Base-by-base conservation (phyloP, 176 grass and related monocot species). In the Aegilops umbellulata region DNA sequence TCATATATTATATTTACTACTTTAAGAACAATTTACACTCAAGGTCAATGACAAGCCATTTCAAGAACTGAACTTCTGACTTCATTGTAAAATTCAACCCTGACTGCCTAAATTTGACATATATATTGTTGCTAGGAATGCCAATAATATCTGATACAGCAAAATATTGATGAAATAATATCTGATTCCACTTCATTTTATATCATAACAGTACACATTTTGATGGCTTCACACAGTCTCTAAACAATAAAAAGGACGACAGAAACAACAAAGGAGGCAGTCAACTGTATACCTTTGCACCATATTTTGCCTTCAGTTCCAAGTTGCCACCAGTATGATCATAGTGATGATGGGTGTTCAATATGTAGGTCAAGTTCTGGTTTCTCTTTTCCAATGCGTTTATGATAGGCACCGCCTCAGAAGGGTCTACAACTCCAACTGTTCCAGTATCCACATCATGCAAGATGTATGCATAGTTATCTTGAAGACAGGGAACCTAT, bases 291-390 rank as follows among this genome's bases (percentile, higher is more conserved):
- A 92, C 97, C 97, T 99, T 99, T 87, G 97, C 94, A 86, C 97
- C 97, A 91, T 99, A 99, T 76, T 93, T 94, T 42, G 97, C 86
- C 88, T 99, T 99, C 66, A 99, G 77, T 83, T 99, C 97, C 90
- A 99, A 85, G 80, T 99, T 99, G 66, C 97, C 94, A 88, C 92
- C 97, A 90, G 92, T 99, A 91, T 99, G 97, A 68, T 99, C 97
- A 86, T 89, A 83, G 88, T 99, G 97, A 90, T 99, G 97, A 88
- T 99, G 97, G 32, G 97, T 99, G 60, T 99, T 99, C 49, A 99
- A 62, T 89, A 99, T 99, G 84, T 99, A 99, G 72, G 93, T 99
- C 86, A 99, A 88, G 87, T 99, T 99, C 72, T 99, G 97, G 85
- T 99, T 99, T 84, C 89, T 93, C 42, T 90, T 93, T 81, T 99